Evolutionary conservation across 352 stramenopile genomes (phyloP).

Genomic region (Globisporangium uncinulatum): DNA sequence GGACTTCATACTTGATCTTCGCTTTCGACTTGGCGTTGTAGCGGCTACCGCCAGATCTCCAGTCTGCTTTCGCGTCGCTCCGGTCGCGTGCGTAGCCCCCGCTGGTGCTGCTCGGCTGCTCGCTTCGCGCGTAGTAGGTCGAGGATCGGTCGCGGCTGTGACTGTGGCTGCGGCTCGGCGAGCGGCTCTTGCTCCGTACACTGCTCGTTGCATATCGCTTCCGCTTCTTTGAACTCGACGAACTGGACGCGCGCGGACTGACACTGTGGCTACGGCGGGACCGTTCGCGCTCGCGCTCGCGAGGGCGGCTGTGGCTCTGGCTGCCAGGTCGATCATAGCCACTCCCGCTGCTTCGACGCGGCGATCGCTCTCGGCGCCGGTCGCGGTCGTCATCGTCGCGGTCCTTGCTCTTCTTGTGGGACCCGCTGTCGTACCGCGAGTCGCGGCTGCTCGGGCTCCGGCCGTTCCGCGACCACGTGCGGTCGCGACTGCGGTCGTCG

Average conservation of each 20-base stretch:
- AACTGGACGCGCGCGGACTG: conserved; percentile 20
- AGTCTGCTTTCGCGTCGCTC: conserved; percentile 1
- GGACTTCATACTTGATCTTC: conserved; percentile 13
- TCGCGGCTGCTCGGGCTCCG: conserved; percentile 1
- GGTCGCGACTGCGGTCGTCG: conserved; percentile 18
- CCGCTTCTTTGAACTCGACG: conserved; percentile 30
- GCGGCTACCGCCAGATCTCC: conserved; percentile 1
- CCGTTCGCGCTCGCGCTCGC: conserved; percentile 20
- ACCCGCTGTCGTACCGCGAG: conserved; percentile 8
- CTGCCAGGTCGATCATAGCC: neutral
- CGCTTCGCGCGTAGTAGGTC: conserved; percentile 7
- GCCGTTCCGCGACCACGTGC: conserved; percentile 10
- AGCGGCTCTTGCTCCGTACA: conserved; percentile 28
- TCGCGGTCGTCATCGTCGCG: conserved; percentile 1
- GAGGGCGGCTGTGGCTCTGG: conserved; percentile 22
- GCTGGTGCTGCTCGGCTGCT: conserved; percentile 9
- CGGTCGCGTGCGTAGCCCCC: conserved; percentile 11
- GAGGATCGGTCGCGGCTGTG: conserved; percentile 24
- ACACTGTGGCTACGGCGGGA: conserved; percentile 31
- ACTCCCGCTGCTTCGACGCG: conserved; percentile 1
- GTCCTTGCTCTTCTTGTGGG: conserved; percentile 4
- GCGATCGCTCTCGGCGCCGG: conserved; percentile 12
- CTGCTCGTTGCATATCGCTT: conserved; percentile 27
- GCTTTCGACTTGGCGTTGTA: neutral
- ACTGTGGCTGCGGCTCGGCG: conserved; percentile 39